Evolutionary conservation across 2,329 filamentous ascomycete species (phyloP), one percentile per base, ranked within the genome.

Genomic region (Colletotrichum tabaci): DNA sequence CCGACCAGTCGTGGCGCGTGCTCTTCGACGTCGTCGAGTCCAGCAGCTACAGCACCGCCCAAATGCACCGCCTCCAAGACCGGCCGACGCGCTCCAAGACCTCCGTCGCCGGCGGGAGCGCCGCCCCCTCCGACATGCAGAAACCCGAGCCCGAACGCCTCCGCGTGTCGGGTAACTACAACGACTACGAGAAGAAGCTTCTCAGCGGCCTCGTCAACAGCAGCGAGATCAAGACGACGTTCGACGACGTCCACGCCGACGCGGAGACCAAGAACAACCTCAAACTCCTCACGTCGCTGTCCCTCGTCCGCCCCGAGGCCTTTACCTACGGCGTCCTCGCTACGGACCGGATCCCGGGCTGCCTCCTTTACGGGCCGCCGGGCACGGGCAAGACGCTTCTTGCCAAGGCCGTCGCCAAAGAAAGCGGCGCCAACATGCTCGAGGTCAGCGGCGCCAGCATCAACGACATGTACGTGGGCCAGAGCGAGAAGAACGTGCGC

Each of bases 401-500:
- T 9, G 91, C 91, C 53, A 92, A 92, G 77, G 91, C 91, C 0
- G 89, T 93, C 3, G 91, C 91, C 16, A 92, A 91, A 76, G 89
- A 93, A 79, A 90, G 87, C 74, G 90, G 91, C 21, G 90, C 91
- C 47, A 91, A 90, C 74, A 91, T 87, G 91, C 93, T 99, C 49
- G 95, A 98, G 81, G 91, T 98, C 52, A 95, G 92, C 74, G 96
- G 94, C 3, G 95, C 94, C 2, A 94, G 94, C 75, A 93, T 99
- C 76, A 97, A 98, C 81, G 94, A 98, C 80, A 98, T 97, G 89
- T 98, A 94, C 81, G 94, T 98, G 4, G 96, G 96, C 26, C 95
- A 98, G 80, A 94, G 94, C 71, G 96, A 99, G 84, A 98, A 98
- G 87, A 97, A 97, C 79, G 93, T 98, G 65, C 92, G 93, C 63